Conservation (phyloP, 2,329 filamentous ascomycete species). For the Stagonosporopsis cucurbitacearum region DNA sequence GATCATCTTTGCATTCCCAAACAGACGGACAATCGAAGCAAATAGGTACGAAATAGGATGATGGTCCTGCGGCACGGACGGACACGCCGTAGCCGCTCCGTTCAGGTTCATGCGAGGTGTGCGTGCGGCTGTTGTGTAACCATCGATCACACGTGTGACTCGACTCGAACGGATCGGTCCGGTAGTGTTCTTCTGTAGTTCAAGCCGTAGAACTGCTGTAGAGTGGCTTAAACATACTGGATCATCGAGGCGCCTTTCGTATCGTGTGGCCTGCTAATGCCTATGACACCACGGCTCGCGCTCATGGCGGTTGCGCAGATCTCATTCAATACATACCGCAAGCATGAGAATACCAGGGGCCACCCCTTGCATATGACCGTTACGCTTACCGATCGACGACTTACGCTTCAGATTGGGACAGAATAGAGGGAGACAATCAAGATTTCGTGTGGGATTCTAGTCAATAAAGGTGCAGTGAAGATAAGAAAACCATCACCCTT, state of each 20-base stretch:
- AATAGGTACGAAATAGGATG: not conserved
- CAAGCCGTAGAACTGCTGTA: not conserved
- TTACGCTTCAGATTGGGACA: not conserved
- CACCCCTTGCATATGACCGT: conserved; percentile 9
- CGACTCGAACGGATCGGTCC: conserved; percentile 11
- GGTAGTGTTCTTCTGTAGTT: conserved; percentile 11
- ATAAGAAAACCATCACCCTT: not conserved
- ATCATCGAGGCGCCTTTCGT: not conserved
- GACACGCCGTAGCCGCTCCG: conserved; percentile 1
- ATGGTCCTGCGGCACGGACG: not conserved
- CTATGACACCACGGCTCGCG: not conserved
- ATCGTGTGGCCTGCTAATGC: not conserved
- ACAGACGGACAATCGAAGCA: conserved; percentile 1
- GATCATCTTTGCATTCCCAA: conserved; percentile 8
- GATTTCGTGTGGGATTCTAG: not conserved
- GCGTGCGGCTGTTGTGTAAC: conserved; percentile 12
- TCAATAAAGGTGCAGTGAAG: not conserved
- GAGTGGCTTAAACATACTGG: not conserved
- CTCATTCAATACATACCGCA: not conserved
- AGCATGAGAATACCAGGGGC: not conserved
- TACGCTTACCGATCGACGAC: not conserved
- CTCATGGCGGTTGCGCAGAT: not conserved
- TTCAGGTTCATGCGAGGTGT: conserved; percentile 3
- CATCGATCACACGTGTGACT: conserved; percentile 10
- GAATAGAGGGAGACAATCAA: not conserved